Evolutionary conservation across 2,329 filamentous ascomycete genomes (phyloP).

Genomic region (Penicillium polonicum): DNA sequence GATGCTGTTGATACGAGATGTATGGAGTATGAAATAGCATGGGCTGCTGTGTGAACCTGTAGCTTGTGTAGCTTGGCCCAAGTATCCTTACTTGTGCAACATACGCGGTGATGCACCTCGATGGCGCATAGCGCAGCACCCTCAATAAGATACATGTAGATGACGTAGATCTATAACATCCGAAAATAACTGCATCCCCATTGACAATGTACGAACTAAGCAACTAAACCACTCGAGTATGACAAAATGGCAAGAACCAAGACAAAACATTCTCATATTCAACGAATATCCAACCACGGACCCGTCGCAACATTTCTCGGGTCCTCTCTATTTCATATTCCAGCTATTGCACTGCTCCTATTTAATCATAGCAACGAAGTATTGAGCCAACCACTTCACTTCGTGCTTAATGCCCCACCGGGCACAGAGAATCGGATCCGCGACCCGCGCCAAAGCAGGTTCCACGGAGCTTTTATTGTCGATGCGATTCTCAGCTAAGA

Average conservation of each 20-base stretch:
- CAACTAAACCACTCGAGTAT: not conserved
- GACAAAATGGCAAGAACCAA: conserved; percentile 8
- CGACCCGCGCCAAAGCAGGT: conserved; percentile 10
- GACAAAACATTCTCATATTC: conserved; percentile 5
- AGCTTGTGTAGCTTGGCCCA: too few species aligned
- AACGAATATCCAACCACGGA: conserved; percentile 7
- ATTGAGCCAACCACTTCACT: conserved; percentile 2
- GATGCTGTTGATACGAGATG: not conserved
- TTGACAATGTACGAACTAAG: conserved; percentile 1
- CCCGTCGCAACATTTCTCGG: conserved; percentile 6
- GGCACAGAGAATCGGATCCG: conserved; percentile 21
- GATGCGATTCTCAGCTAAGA: conserved; percentile 23
- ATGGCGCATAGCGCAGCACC: not conserved
- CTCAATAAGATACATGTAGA: not conserved
- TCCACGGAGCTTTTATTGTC: conserved; percentile 12
- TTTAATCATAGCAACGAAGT: conserved; percentile 12
- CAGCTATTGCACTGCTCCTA: conserved; percentile 14
- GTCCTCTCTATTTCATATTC: conserved; percentile 10
- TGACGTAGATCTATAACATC: not conserved
- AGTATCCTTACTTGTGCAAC: too few species aligned
- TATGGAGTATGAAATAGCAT: not conserved
- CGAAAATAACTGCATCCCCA: not conserved
- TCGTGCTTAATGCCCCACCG: not conserved
- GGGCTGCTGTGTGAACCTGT: too few species aligned
- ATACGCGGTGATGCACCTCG: not conserved